A percentile compares a stretch with the other conserved stretches of the same genome.
These are phyloP conservation scores for Dalbergia cochinchinensis DNA, from an alignment of 306 rosid species.

Conservation along the genomic window DNA sequence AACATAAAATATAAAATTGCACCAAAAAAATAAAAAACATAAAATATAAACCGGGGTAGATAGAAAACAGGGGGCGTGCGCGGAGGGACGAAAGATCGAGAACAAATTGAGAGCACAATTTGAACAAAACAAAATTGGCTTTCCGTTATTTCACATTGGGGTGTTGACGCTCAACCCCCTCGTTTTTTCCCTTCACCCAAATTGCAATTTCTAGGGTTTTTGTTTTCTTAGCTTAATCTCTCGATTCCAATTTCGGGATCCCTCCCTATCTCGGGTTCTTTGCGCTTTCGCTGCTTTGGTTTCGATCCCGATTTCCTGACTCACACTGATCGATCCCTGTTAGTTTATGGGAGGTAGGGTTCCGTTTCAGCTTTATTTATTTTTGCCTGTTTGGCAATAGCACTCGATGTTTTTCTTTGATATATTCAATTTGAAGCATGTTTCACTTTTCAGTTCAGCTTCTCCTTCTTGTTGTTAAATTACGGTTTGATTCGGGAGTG, in stretches of 20 bases:
- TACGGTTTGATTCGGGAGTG: constrained; percentile 22
- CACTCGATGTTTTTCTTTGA: not conserved
- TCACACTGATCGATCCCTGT: not conserved
- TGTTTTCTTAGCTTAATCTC: not conserved
- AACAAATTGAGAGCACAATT: too few species aligned
- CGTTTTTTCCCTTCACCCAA: not conserved
- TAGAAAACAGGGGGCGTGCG: too few species aligned
- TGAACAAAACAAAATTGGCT: too few species aligned
- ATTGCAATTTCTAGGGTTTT: constrained; percentile 5
- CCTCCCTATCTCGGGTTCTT: not conserved
- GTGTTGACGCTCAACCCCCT: not conserved
- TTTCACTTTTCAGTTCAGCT: not conserved
- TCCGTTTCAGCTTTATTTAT: not conserved
- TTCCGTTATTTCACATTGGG: too few species aligned
- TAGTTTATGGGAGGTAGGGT: constrained; percentile 41
- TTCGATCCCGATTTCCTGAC: not conserved
- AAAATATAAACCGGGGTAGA: too few species aligned
- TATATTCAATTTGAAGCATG: constrained; percentile 11
- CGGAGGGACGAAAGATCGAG: too few species aligned
- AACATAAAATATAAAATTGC: too few species aligned
- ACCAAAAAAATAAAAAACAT: too few species aligned
- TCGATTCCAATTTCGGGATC: constrained; percentile 6
- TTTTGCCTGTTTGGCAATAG: not conserved
- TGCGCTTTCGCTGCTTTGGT: constrained; percentile 13
- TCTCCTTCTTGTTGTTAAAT: not conserved